phyloP scores from a whole-genome alignment of 208 protist species.

The Strigomonas culicis region DNA sequence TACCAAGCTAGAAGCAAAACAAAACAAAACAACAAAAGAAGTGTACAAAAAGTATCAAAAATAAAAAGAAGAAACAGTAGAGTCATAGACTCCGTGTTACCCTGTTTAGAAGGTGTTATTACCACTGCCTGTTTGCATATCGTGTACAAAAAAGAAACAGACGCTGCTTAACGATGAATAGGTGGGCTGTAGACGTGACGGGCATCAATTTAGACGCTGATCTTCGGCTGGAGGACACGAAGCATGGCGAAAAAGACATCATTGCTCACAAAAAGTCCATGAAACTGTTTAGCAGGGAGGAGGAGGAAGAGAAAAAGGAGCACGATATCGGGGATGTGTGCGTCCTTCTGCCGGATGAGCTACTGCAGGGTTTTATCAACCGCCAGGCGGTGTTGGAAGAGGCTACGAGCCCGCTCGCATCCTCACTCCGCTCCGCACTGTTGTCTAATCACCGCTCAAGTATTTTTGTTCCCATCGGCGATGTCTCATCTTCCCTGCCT shows the following conservation, averaged over 20 bases:
- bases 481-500: background rate
- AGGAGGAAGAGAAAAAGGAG: conserved; percentile 9
- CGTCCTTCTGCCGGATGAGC: conserved; percentile 36
- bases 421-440: background rate
- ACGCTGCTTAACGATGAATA: conserved; percentile 44
- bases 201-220: conserved; percentile 77
- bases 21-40: too few relatives aligned
- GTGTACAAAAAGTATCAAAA: too few relatives aligned
- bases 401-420: background rate
- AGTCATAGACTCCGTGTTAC: too few relatives aligned
- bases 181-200: conserved; percentile 75
- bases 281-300: conserved; percentile 13
- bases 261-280: conserved; percentile 7
- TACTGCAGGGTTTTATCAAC: conserved; percentile 16
- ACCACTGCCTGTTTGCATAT: background rate
- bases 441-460: conserved; percentile 5
- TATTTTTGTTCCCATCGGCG: background rate
- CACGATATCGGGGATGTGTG: conserved; percentile 45
- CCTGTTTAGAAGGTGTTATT: too few relatives aligned
- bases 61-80: too few relatives aligned
- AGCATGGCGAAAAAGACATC: conserved; percentile 26
- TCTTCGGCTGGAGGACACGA: conserved; percentile 49
- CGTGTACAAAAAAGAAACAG: background rate
- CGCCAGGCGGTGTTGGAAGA: conserved; percentile 5
- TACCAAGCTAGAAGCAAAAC: too few relatives aligned